phyloP scores from a whole-genome alignment of 1,139 yeast genomes.

The Suhomyces chickasaworum region DNA sequence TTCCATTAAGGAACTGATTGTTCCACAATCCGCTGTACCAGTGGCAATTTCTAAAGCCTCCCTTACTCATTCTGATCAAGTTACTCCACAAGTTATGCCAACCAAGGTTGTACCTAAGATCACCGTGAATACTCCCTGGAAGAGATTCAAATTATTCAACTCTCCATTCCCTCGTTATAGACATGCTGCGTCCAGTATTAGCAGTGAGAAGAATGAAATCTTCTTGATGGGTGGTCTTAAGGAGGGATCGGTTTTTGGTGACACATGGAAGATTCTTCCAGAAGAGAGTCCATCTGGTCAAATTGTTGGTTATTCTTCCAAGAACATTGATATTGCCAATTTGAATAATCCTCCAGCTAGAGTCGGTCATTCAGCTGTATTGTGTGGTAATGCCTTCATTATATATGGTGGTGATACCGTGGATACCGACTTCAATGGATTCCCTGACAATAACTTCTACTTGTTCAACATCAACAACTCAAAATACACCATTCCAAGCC shows the following conservation, averaged over 20 bases:
- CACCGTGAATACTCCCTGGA: conserved; percentile 64
- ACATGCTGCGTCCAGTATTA: conserved; percentile 78
- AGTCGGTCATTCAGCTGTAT: conserved; percentile 91
- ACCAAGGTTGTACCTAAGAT: conserved; percentile 5
- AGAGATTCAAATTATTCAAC: conserved; percentile 63
- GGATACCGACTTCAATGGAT: conserved; percentile 75
- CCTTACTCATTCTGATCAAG: background rate
- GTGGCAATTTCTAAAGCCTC: background rate
- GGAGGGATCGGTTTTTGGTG: conserved; percentile 91
- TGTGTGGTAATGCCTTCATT: conserved; percentile 93
- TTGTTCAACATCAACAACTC: conserved; percentile 86
- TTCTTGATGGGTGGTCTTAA: conserved; percentile 94
- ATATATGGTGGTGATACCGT: conserved; percentile 97
- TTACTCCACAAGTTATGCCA: background rate
- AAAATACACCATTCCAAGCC: conserved; percentile 89
- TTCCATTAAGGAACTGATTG: conserved; percentile 8
- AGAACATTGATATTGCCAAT: conserved; percentile 58
- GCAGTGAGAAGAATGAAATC: conserved; percentile 80
- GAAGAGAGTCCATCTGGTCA: conserved; percentile 31
- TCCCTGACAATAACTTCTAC: conserved; percentile 86
- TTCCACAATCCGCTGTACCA: background rate
- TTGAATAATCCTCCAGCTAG: conserved; percentile 84
- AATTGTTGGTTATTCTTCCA: conserved; percentile 50
- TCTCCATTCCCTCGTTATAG: conserved; percentile 95
- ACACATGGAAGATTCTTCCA: conserved; percentile 79